A percentile compares a stretch with the other conserved stretches of the same genome.
Conservation (phyloP, 78 protist species). For the Chrysochromulina parva region DNA sequence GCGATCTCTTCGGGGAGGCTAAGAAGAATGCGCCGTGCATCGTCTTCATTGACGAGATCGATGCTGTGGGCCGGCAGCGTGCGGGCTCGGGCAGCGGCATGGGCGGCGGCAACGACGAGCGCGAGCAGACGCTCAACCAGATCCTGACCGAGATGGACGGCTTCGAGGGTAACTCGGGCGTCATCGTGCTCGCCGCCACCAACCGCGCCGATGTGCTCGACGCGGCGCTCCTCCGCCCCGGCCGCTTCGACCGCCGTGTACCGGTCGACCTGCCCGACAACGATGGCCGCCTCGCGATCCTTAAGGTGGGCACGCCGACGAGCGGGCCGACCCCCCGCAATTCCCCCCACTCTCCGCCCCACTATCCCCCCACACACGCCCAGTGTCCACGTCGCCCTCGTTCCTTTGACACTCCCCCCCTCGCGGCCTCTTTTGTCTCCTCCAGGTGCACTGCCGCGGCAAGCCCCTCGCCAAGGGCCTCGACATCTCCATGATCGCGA, state of each 20-base stretch:
- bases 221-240: slow-evolving; percentile 96
- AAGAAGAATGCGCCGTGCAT: slow-evolving; percentile 84
- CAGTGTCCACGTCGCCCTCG: no score
- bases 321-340: no score
- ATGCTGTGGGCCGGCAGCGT: slow-evolving; percentile 84
- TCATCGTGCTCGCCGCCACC: slow-evolving; percentile 95
- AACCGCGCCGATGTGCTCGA: slow-evolving; percentile 90
- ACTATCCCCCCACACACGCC: no score
- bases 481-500: slow-evolving; percentile 40
- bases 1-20: slow-evolving; percentile 66
- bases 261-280: slow-evolving; percentile 89
- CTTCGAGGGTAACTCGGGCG: slow-evolving; percentile 67
- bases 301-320: slow-evolving; percentile 20
- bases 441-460: slow-evolving; percentile 75
- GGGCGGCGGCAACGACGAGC: slow-evolving; percentile 80
- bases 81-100: slow-evolving; percentile 4
- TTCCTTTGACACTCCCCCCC: no score
- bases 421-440: no score
- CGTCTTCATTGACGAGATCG: slow-evolving; percentile 92
- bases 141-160: slow-evolving; percentile 98
- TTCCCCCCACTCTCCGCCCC: no score
- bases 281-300: slow-evolving; percentile 82
- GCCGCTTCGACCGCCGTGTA: slow-evolving; percentile 90
- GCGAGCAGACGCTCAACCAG: slow-evolving; percentile 97
- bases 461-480: slow-evolving; percentile 54